Evolutionary conservation across 2,329 filamentous ascomycete species (phyloP).

Genomic region (Aspergillus chevalieri): DNA sequence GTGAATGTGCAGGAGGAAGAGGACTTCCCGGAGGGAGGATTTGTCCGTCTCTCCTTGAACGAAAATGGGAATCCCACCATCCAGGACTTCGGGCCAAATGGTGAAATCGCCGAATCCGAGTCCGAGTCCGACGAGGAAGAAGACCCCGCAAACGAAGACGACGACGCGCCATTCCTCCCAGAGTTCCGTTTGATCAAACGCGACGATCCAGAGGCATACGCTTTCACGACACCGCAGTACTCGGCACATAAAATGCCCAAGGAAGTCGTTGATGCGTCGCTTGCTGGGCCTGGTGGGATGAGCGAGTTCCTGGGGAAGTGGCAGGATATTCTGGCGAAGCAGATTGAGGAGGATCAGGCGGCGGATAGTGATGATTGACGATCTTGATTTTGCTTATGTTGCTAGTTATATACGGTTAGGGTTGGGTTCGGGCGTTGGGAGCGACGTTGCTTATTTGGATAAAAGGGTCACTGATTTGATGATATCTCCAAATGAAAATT

Average conservation of each 20-base stretch:
- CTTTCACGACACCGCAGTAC: conserved; percentile 78
- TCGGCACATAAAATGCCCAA: conserved; percentile 92
- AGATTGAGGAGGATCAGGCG: conserved; percentile 34
- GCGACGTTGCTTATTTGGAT: neutral
- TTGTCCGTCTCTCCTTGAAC: conserved; percentile 31
- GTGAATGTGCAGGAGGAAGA: conserved; percentile 30
- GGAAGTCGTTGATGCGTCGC: conserved; percentile 72
- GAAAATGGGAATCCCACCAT: conserved; percentile 12
- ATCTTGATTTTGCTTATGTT: neutral
- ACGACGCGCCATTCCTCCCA: conserved; percentile 51
- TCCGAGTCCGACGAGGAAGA: conserved; percentile 29
- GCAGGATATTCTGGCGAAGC: conserved; percentile 53
- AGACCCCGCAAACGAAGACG: conserved; percentile 47
- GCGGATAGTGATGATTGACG: conserved; percentile 29
- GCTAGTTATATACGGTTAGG: neutral
- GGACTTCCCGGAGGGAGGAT: conserved; percentile 22
- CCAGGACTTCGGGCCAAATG: conserved; percentile 11
- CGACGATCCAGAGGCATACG: conserved; percentile 82
- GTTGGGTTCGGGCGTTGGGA: neutral
- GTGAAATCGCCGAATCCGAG: conserved; percentile 21
- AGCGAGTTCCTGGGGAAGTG: conserved; percentile 73
- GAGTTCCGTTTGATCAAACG: conserved; percentile 77
- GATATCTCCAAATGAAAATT: neutral
- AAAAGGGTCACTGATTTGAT: neutral
- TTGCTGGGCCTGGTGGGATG: conserved; percentile 66